phyloP scores from a whole-genome alignment of 805 yeast species.

The Saccharomyces jurei region DNA sequence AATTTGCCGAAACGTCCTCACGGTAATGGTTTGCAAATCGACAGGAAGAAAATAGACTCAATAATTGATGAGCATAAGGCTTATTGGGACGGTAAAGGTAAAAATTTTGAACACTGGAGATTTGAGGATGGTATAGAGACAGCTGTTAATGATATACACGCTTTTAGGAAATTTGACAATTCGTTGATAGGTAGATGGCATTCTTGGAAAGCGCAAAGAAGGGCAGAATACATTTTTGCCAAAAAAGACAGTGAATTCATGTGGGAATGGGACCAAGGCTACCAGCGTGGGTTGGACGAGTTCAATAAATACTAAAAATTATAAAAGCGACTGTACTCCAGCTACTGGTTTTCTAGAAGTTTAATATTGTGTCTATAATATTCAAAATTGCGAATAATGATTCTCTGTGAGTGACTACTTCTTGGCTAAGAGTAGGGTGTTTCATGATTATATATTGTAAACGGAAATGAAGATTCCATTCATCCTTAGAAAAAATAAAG shows the following conservation, averaged over 20 bases:
- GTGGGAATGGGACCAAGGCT: slow-evolving; percentile 94
- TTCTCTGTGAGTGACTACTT: not conserved
- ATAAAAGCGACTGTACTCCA: not conserved
- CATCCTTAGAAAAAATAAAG: too few species aligned
- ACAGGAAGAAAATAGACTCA: slow-evolving; percentile 28
- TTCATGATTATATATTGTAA: not conserved
- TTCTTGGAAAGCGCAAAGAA: slow-evolving; percentile 61
- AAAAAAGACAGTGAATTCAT: slow-evolving; percentile 49
- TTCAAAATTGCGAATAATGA: not conserved
- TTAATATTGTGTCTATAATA: not conserved
- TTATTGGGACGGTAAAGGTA: slow-evolving; percentile 63
- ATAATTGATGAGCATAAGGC: slow-evolving; percentile 39
- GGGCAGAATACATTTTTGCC: slow-evolving; percentile 47
- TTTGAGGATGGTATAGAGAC: slow-evolving; percentile 68
- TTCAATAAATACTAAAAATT: slow-evolving; percentile 12
- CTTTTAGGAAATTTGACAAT: slow-evolving; percentile 60
- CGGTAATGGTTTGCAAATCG: slow-evolving; percentile 12
- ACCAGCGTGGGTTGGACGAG: slow-evolving; percentile 46
- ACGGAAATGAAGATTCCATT: not conserved
- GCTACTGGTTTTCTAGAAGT: not conserved
- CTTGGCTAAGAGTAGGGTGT: not conserved
- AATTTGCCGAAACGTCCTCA: slow-evolving; percentile 36
- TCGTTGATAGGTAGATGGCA: slow-evolving; percentile 65
- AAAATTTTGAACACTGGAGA: slow-evolving; percentile 72
- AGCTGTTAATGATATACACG: slow-evolving; percentile 68